Percentiles rank a stretch among this genome's conserved stretches.
Conservation (phyloP, 345 rosid species). For the Hirschfeldia incana region DNA sequence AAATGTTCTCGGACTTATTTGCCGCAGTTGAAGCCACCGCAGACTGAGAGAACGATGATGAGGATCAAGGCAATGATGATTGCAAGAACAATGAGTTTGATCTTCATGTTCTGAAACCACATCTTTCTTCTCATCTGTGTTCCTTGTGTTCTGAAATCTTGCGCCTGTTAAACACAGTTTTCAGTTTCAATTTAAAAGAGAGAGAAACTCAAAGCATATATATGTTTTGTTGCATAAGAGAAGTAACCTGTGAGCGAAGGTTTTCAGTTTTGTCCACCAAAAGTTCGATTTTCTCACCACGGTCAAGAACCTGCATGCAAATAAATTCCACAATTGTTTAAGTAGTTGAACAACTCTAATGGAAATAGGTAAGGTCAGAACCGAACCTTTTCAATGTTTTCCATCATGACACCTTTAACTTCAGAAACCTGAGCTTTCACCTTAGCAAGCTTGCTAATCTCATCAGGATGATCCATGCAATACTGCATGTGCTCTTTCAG, state of each 20-base stretch:
- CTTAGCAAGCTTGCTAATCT: constrained; percentile 95
- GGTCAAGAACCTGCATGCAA: constrained; percentile 75
- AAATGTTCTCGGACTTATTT: constrained; percentile 24
- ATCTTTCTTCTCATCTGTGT: constrained; percentile 94
- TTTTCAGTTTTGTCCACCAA: constrained; percentile 97
- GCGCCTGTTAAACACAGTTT: constrained; percentile 54
- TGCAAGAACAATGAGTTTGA: constrained; percentile 77
- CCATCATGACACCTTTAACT: constrained; percentile 99
- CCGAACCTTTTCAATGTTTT: constrained; percentile 90
- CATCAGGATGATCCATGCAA: constrained; percentile 93
- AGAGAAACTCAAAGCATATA: not conserved
- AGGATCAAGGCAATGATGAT: constrained; percentile 75
- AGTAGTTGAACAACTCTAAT: not conserved
- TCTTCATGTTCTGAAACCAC: constrained; percentile 98
- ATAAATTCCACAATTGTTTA: not conserved
- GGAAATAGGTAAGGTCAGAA: not conserved
- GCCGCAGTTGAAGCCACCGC: constrained; percentile 80
- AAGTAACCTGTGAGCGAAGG: constrained; percentile 87
- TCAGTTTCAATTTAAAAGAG: not conserved
- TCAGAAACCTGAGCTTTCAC: constrained; percentile 97
- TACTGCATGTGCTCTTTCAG: constrained; percentile 96
- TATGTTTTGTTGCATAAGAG: constrained; percentile 3
- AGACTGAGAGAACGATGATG: constrained; percentile 67
- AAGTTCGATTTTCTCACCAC: constrained; percentile 93
- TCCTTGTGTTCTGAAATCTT: constrained; percentile 88